Evolutionary conservation across 2,329 filamentous ascomycete genomes (phyloP), one percentile per base, ranked within the genome.

Genomic region (Aspergillus aculeatus): DNA sequence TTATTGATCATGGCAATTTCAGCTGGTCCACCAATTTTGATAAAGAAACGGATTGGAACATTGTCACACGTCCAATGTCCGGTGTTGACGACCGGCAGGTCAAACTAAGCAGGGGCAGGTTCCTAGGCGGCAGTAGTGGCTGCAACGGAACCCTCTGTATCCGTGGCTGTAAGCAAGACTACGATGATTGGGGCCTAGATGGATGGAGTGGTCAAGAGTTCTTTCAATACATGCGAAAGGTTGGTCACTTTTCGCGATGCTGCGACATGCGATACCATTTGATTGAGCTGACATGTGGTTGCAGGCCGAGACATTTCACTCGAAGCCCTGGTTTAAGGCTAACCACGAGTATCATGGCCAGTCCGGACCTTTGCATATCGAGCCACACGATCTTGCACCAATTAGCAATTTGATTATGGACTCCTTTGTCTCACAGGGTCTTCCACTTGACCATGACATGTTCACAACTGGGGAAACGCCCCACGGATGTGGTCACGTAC

Each of bases 191-290:
- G 84, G 78, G 71, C 2, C 63, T 80, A 76, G 38, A 74, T 5
- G 84, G 82, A 2, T 84, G 84, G 84, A 81, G 77, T 57, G 83
- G 84, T 4, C 80, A 83, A 4, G 83, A 86, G 23, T 80, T 86
- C 63, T 86, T 83, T 61, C 73, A 71, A 12, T 84, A 82, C 56
- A 86, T 86, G 80, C 77, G 73, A 53, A 86, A 84, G 78, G 80
- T 82, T 19, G 14, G 38, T 11, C 12, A 29, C 14, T 3, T n/a
- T 4, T 24, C 29, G 3, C 26, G 12, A n/a, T 23, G 50, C 56
- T 7, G 44, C 19, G 3, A 41, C n/a, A 47, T 11, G n/a, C 11
- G 21, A 19, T 19, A n/a, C 60, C 19, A 2, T 44, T 19, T 19
- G 23, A 21, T 19, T 19, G 23, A 21, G 5, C 16, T 56, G 11